Base-by-base conservation (phyloP, 257 asterid species). In the Leptodermis oblonga region DNA sequence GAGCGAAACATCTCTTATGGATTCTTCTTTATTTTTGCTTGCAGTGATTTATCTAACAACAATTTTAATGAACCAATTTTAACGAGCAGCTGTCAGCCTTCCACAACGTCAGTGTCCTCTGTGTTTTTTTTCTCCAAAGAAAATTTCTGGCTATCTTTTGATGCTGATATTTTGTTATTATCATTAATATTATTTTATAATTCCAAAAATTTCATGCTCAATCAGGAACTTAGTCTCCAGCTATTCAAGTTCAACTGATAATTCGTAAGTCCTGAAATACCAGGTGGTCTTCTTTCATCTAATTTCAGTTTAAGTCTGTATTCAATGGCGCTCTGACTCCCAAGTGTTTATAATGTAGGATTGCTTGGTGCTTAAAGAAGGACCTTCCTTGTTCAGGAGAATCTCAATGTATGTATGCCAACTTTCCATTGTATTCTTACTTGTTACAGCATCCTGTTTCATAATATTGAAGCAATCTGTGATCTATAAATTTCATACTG, bases 11-110 rank as follows among this genome's bases (percentile, higher is more conserved):
- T n/a, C n/a, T 62, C 54, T 58, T 33, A 67, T 17, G 46, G 13
- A 67, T 65, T n/a, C 12, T 54, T 74, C 61, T 42, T 66, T 46
- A 71, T 59, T 49, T 41, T 71, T 69, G 7, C 67, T 92, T 33
- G 88, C 95, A 93, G 97, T 15, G 98, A 93, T 83, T 28, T 93
- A 70, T 90, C 98, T 11, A 82, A 90, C 88, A 93, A 93, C 82
- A 84, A 86, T 70, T 90, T 93, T 70, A 87, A 89, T 9, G 63
- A 15, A n/a, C n/a, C 5, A 31, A n/a, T n/a, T n/a, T 33, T 84
- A 69, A 68, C 82, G 36, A 4, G 49, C 64, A 0, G 77, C 73
- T 90, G 98, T 78, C 81, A 71, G 45, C 37, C 77, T 70, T 3
- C 85, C 68, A 60, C 7, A 23, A 60, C 87, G 98, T 90, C 85